Percentiles rank a stretch among this genome's conserved stretches.
These are phyloP conservation scores for Passalora sequoiae DNA, from an alignment of 2,329 filamentous ascomycete genomes.

Conservation along the genomic window DNA sequence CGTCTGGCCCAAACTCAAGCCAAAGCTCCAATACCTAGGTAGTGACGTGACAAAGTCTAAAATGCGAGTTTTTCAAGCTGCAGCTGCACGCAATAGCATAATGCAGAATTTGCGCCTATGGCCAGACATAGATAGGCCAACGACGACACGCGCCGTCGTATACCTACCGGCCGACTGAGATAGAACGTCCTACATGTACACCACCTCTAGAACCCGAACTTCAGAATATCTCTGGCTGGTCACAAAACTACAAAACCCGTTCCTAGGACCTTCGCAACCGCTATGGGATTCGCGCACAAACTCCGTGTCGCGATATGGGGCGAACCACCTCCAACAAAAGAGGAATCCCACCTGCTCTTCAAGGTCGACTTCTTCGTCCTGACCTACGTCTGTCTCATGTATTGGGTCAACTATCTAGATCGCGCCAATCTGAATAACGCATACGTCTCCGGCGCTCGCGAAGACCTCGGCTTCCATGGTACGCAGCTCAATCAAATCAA, in stretches of 20 bases:
- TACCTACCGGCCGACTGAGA: constrained; percentile 1
- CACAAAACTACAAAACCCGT: too few relatives aligned
- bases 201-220: too few relatives aligned
- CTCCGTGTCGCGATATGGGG: constrained; percentile 25
- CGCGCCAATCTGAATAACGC: constrained; percentile 50
- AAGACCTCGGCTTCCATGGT: constrained; percentile 47
- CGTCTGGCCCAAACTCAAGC: too few relatives aligned
- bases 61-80: too few relatives aligned
- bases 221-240: too few relatives aligned
- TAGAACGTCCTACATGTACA: too few relatives aligned
- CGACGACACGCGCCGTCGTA: neutral
- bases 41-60: too few relatives aligned
- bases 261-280: too few relatives aligned
- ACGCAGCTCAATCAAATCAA: constrained; percentile 45
- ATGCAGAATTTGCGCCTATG: too few relatives aligned
- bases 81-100: too few relatives aligned
- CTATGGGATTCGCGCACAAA: constrained; percentile 24
- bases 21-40: too few relatives aligned
- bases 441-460: constrained; percentile 52
- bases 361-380: constrained; percentile 33
- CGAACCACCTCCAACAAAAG: constrained; percentile 23
- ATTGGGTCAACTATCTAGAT: constrained; percentile 41
- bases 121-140: constrained; percentile 4
- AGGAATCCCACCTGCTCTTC: constrained; percentile 22
- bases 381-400: constrained; percentile 39